Evolutionary conservation across 805 yeast genomes (phyloP), one percentile per base, ranked within the genome.

Genomic region (Kodamaea kaohsiungensis): DNA sequence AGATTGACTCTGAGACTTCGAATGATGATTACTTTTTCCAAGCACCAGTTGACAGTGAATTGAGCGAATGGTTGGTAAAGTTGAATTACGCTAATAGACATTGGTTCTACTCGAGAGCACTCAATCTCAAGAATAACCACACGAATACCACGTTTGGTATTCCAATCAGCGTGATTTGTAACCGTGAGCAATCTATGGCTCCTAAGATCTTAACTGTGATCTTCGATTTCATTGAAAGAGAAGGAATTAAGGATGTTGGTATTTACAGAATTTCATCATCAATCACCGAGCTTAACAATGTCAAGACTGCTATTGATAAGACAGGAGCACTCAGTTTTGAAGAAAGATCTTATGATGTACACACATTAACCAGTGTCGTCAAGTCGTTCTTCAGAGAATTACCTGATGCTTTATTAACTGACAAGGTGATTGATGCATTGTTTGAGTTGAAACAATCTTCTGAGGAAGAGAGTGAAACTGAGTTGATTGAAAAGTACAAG

Each of bases 241-340:
- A 92, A 52, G 97, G 98, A 0, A 67, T 93, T 27, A 91, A 90
- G 60, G 98, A 92, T 65, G 89, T 90, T 52, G 98, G 98, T 15
- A 76, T 93, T 12, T 93, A 93, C 68, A 83, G 98, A 67, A 82
- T 81, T 57, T 79, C 84, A 64, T 79, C 85, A 0, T 80, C 85
- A 0, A 58, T 81, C 25, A 72, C 77, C 55, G 81, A 79, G 38
- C 70, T 83, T 57, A 71, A 65, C 48, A 70, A 71, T 45, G 69
- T 80, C 53, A 79, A 74, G 58, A 64, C 70, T 0, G 72, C 70
- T 51, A 79, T 83, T 53, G 83, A 83, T 60, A 67, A 66, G 52
- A 54, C 65, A 5, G 86, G 86, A 2, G 72, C 72, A 46, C 68
- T 81, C 55, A 74, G 78, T 59, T 76, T 80, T 69, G 85, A 80